A percentile compares a stretch with the other conserved stretches of the same genome.
Evolutionary conservation across 306 rosid species (phyloP).

Genomic region (Alnus rubra): DNA sequence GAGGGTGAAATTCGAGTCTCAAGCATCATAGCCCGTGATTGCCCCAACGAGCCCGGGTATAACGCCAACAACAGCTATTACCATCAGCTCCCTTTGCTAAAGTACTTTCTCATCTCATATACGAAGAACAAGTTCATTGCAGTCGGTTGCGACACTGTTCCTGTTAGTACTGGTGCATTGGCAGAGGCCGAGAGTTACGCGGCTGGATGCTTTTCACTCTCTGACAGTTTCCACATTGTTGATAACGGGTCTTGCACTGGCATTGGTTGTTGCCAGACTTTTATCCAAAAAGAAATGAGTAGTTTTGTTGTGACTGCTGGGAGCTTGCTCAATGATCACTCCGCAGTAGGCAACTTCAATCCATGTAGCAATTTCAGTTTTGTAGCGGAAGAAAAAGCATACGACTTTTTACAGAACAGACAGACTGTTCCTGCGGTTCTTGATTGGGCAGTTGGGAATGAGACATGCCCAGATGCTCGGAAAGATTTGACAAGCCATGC

Average conservation of each 20-base stretch:
- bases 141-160: conserved; percentile 17
- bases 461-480: neutral
- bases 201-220: too few relatives aligned
- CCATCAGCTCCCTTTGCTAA: too few relatives aligned
- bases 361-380: conserved; percentile 34
- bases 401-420: conserved; percentile 1
- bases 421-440: neutral
- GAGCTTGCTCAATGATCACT: too few relatives aligned
- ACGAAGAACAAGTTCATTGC: conserved; percentile 15
- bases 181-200: too few relatives aligned
- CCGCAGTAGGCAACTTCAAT: neutral
- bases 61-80: too few relatives aligned
- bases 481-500: neutral
- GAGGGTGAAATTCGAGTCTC: conserved; percentile 19
- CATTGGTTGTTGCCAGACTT: conserved; percentile 26
- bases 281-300: neutral
- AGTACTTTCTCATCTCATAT: neutral
- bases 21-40: neutral
- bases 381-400: conserved; percentile 4
- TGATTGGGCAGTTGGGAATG: conserved; percentile 30
- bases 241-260: conserved; percentile 21
- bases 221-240: too few relatives aligned
- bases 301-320: fast-evolving
- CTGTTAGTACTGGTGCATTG: too few relatives aligned
- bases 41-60: neutral